Percentiles rank a stretch among this genome's conserved stretches.
Conservation (phyloP, 495 filamentous ascomycete genomes). For the Penicillium alfredii region DNA sequence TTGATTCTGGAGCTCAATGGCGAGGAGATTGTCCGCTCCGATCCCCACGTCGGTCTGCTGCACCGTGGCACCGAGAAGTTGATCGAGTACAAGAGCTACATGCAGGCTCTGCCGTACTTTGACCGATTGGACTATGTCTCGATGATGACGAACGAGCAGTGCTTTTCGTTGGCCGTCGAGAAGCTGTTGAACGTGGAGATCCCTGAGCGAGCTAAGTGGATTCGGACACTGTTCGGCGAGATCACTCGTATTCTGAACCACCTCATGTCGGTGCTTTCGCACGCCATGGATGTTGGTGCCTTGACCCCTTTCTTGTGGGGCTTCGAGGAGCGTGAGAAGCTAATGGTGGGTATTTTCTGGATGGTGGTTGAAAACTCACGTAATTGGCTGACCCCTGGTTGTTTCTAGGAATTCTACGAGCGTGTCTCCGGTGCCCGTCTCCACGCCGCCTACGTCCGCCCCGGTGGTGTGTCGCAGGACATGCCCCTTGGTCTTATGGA, state of each 20-base stretch:
- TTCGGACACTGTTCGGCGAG: conserved; percentile 93
- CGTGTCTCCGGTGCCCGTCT: conserved; percentile 97
- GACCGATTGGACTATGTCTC: conserved; percentile 98
- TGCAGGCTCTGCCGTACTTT: conserved; percentile 97
- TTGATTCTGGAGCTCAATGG: conserved; percentile 97
- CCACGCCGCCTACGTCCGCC: conserved; percentile 96
- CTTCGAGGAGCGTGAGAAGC: conserved; percentile 98
- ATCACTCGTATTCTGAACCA: conserved; percentile 95
- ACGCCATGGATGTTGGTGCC: conserved; percentile 99
- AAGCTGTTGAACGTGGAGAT: conserved; percentile 98
- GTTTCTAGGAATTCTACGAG: conserved; percentile 92
- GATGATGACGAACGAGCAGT: conserved; percentile 99
- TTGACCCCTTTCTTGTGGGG: conserved; percentile 99
- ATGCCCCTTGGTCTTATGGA: conserved; percentile 91
- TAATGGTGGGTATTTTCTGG: conserved; percentile 67
- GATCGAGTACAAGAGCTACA: conserved; percentile 99
- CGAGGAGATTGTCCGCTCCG: conserved; percentile 92
- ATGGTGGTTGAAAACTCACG: conserved; percentile 1
- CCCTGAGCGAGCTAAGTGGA: conserved; percentile 92
- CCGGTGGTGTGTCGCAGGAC: conserved; percentile 94
- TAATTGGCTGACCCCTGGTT: conserved; percentile 7
- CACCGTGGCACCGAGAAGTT: conserved; percentile 99
- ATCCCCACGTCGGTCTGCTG: conserved; percentile 94
- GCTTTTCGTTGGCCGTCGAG: conserved; percentile 89
- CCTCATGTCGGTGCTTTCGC: conserved; percentile 94